Evolutionary conservation across 768 basidiomycete genomes (phyloP).

Genomic region (Dendrothele bispora): DNA sequence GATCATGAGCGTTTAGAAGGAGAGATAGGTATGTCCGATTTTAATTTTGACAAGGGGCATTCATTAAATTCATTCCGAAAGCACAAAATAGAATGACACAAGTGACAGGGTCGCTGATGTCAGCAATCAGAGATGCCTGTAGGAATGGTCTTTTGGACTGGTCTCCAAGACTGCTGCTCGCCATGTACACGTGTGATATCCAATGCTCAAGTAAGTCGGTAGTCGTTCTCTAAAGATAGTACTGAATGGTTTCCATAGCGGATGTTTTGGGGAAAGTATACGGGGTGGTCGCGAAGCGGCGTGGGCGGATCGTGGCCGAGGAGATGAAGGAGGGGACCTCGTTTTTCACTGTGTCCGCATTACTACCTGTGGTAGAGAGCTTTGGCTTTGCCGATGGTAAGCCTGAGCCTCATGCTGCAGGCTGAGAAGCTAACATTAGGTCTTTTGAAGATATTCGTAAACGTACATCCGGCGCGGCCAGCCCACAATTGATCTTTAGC

Average conservation of each 20-base stretch:
- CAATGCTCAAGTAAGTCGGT: constrained; percentile 86
- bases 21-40: constrained; percentile 62
- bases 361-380: constrained; percentile 94
- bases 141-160: constrained; percentile 90
- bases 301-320: constrained; percentile 91
- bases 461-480: constrained; percentile 94
- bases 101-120: constrained; percentile 87
- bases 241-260: constrained; percentile 46
- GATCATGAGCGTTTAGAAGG: constrained; percentile 58
- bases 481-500: constrained; percentile 94
- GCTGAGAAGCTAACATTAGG: constrained; percentile 7
- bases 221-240: constrained; percentile 5
- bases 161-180: constrained; percentile 95
- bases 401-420: constrained; percentile 18
- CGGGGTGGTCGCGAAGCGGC: constrained; percentile 87
- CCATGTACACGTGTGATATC: constrained; percentile 99
- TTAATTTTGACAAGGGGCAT: constrained; percentile 13
- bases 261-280: constrained; percentile 98
- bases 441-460: constrained; percentile 83
- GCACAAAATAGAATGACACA: constrained; percentile 82
- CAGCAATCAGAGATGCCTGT: constrained; percentile 87
- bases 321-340: constrained; percentile 98
- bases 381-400: constrained; percentile 96
- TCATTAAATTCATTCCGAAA: constrained; percentile 27
- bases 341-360: constrained; percentile 89